Percentiles rank a stretch among this genome's conserved stretches.
phyloP scores from a whole-genome alignment of 2,329 filamentous ascomycete species.

The Arthrobotrys pseudoclavata region DNA sequence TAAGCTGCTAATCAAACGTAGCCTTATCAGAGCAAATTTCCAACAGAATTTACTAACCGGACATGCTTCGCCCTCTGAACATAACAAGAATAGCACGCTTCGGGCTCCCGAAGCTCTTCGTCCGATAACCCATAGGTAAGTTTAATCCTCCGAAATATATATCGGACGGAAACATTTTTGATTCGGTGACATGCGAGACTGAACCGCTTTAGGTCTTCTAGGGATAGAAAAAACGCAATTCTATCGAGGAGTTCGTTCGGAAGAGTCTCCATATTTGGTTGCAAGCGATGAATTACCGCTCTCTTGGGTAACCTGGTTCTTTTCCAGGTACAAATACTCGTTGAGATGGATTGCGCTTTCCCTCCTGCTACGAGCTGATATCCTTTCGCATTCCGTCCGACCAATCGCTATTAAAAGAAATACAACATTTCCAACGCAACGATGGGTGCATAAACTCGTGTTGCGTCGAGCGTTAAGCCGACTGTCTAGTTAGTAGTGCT shows the following conservation, averaged over 20 bases:
- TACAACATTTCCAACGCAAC: background rate
- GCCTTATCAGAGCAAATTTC: background rate
- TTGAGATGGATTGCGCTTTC: background rate
- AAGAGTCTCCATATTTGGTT: conserved; percentile 25
- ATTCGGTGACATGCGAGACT: conserved; percentile 10
- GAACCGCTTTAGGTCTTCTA: background rate
- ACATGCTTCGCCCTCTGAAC: background rate
- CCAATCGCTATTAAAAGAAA: background rate
- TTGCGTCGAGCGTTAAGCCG: too few species aligned
- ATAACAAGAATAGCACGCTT: conserved; percentile 1
- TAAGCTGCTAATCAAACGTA: background rate
- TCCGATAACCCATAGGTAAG: conserved; percentile 24
- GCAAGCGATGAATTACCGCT: background rate
- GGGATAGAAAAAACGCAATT: background rate
- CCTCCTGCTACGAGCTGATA: background rate
- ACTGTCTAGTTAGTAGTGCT: too few species aligned
- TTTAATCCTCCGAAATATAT: conserved; percentile 12
- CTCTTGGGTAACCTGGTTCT: background rate
- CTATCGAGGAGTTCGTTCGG: conserved; percentile 37
- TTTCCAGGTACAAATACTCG: background rate
- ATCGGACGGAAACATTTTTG: conserved; percentile 11
- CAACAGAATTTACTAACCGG: background rate
- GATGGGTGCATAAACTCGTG: background rate
- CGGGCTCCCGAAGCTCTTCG: background rate
- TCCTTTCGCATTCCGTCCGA: background rate